These are phyloP conservation scores for Daldinia grandis DNA, from an alignment of 495 filamentous ascomycete genomes.

Conservation along the genomic window DNA sequence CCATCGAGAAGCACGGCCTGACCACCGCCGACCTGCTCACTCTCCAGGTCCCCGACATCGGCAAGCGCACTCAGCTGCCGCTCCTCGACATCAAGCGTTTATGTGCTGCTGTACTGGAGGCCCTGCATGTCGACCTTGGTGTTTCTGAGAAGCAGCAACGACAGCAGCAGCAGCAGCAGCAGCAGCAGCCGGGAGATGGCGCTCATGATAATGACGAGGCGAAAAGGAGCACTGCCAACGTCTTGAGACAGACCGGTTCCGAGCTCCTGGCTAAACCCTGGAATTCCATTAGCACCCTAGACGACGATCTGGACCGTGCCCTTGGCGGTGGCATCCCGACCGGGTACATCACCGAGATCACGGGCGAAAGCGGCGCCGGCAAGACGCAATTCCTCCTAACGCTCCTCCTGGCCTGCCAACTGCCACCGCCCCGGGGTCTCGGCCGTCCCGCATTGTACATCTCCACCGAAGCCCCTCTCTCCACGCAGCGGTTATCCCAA, in stretches of 20 bases:
- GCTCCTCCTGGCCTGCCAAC: slow-evolving; percentile 82
- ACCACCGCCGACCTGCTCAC: slow-evolving; percentile 87
- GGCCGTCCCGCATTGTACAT: slow-evolving; percentile 82
- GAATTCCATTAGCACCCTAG: slow-evolving; percentile 80
- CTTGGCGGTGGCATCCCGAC: slow-evolving; percentile 86
- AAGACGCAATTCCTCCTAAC: slow-evolving; percentile 94
- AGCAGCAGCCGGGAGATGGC: background rate
- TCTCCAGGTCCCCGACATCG: slow-evolving; percentile 82
- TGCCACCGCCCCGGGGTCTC: slow-evolving; percentile 75
- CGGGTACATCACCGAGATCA: slow-evolving; percentile 87
- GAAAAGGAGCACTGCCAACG: background rate
- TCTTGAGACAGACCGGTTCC: slow-evolving; percentile 49
- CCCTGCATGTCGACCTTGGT: slow-evolving; percentile 72
- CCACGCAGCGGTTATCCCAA: slow-evolving; percentile 81
- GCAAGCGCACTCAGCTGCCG: slow-evolving; percentile 84
- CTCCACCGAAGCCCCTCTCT: slow-evolving; percentile 88
- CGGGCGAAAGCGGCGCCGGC: slow-evolving; percentile 92
- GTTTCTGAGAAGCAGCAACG: slow-evolving; percentile 43
- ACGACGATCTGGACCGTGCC: slow-evolving; percentile 74
- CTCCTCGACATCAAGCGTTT: slow-evolving; percentile 80
- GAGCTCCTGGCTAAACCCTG: slow-evolving; percentile 55
- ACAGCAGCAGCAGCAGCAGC: slow-evolving; percentile 29
- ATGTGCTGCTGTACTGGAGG: slow-evolving; percentile 66
- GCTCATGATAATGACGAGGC: background rate
- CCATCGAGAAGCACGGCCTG: slow-evolving; percentile 76